Evolutionary conservation across 1,284 basidiomycete species (phyloP).

Genomic region (Leccinum subrobustum): DNA sequence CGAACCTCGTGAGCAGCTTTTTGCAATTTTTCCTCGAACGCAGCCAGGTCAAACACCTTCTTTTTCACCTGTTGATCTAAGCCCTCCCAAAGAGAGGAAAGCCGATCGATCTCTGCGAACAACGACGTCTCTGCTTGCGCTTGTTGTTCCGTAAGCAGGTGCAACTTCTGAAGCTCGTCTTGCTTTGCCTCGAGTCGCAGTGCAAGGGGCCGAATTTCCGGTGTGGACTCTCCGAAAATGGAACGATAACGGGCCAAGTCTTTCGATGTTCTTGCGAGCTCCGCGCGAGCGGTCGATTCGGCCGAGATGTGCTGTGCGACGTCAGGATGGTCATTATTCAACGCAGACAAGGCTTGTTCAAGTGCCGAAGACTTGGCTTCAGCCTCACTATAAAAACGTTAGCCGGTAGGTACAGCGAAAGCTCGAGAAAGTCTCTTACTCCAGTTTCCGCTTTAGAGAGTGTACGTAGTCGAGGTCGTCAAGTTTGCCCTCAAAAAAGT

Average conservation of each 20-base stretch:
- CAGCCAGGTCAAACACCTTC: slow-evolving; percentile 81
- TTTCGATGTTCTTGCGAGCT: slow-evolving; percentile 45
- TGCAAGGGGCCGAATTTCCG: slow-evolving; percentile 51
- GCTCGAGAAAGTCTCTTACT: slow-evolving; percentile 40
- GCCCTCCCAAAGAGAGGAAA: slow-evolving; percentile 87
- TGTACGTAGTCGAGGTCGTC: slow-evolving; percentile 65
- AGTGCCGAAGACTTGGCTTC: slow-evolving; percentile 52
- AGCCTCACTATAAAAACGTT: slow-evolving; percentile 42
- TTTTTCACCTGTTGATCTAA: slow-evolving; percentile 80
- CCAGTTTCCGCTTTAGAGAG: slow-evolving; percentile 56
- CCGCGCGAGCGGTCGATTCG: slow-evolving; percentile 54
- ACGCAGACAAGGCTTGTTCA: slow-evolving; percentile 46
- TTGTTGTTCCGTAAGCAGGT: slow-evolving; percentile 54
- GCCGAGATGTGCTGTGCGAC: slow-evolving; percentile 44
- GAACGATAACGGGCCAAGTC: slow-evolving; percentile 62
- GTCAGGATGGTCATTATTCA: slow-evolving; percentile 49
- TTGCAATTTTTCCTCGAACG: slow-evolving; percentile 73
- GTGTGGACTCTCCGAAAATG: slow-evolving; percentile 57
- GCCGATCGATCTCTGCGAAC: slow-evolving; percentile 83
- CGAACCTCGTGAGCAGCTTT: slow-evolving; percentile 66
- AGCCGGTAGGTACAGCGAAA: slow-evolving; percentile 15
- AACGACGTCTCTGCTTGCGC: slow-evolving; percentile 71
- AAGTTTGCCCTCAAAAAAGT: slow-evolving; percentile 60
- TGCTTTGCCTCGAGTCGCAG: slow-evolving; percentile 64
- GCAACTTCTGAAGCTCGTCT: slow-evolving; percentile 56